Conservation (phyloP, 768 basidiomycete genomes). For the Xanthoconium purpureum region DNA sequence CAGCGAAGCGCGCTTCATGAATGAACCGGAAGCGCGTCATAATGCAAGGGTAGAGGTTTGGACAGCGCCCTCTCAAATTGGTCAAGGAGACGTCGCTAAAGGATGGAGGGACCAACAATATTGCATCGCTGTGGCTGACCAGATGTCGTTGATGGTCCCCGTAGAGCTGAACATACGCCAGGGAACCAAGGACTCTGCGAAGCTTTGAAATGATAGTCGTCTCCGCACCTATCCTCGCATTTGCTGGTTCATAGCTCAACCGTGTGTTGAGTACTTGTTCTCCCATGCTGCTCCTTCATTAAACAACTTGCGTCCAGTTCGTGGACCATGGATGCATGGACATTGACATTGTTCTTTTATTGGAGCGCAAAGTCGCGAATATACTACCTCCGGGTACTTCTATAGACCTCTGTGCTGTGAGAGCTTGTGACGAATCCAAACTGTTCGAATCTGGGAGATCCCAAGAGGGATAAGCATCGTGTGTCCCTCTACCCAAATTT, state of each 20-base stretch:
- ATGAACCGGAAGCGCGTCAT: constrained; percentile 54
- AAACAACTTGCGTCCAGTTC: background rate
- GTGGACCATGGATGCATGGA: background rate
- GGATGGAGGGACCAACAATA: constrained; percentile 63
- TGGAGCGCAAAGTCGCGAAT: background rate
- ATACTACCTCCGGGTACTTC: background rate
- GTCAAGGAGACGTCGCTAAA: constrained; percentile 38
- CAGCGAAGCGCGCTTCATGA: constrained; percentile 48
- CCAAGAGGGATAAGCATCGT: background rate
- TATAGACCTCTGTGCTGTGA: constrained; percentile 1
- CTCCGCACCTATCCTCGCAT: background rate
- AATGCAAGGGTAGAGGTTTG: constrained; percentile 61
- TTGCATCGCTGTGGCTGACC: constrained; percentile 60
- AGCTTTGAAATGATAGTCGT: constrained; percentile 18
- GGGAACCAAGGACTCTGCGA: constrained; percentile 14
- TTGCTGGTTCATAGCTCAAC: background rate
- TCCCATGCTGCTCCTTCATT: background rate
- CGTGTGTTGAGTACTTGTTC: background rate
- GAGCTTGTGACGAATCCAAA: background rate
- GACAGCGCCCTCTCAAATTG: constrained; percentile 59
- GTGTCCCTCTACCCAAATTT: background rate
- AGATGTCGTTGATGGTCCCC: constrained; percentile 52
- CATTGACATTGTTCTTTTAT: background rate
- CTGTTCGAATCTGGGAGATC: no score
- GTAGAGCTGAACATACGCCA: constrained; percentile 27